These are phyloP conservation scores for Paramarasmius palmivorus DNA, from an alignment of 1,284 basidiomycete genomes.

Conservation along the genomic window DNA sequence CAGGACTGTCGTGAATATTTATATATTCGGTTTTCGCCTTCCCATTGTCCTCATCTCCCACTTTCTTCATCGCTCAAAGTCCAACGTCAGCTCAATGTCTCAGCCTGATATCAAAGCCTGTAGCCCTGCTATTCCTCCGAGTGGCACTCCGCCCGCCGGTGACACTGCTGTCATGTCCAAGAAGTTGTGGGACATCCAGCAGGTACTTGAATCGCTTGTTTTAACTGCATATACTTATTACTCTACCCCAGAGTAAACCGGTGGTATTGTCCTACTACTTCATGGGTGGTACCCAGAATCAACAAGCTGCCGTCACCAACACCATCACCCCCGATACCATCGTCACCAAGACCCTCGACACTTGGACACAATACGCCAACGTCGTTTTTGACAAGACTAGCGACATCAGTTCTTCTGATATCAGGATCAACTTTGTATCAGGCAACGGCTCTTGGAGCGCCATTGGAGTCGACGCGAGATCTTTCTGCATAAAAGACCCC, in stretches of 20 bases:
- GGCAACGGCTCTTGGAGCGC: conserved; percentile 17
- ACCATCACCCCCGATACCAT: not conserved
- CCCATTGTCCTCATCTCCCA: no score
- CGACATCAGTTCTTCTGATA: not conserved
- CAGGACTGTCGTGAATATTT: no score
- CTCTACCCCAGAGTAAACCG: no score
- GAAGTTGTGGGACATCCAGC: not conserved
- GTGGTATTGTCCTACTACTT: not conserved
- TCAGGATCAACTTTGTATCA: conserved; percentile 10
- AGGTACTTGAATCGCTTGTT: not conserved
- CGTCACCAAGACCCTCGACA: not conserved
- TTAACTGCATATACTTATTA: no score
- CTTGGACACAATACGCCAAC: not conserved
- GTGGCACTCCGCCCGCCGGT: no score
- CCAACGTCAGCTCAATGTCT: not conserved
- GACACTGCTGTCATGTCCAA: not conserved
- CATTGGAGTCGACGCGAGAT: conserved; percentile 18
- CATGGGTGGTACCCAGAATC: conserved; percentile 1
- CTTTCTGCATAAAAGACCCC: conserved; percentile 3
- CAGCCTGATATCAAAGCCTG: not conserved
- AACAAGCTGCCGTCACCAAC: not conserved
- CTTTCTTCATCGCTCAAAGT: not conserved
- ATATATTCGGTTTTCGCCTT: no score
- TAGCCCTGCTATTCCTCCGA: not conserved
- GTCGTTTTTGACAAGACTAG: not conserved